Percentiles rank a stretch among this genome's conserved stretches.
Conservation (phyloP, 805 yeast genomes). For the Wickerhamomyces bovis region DNA sequence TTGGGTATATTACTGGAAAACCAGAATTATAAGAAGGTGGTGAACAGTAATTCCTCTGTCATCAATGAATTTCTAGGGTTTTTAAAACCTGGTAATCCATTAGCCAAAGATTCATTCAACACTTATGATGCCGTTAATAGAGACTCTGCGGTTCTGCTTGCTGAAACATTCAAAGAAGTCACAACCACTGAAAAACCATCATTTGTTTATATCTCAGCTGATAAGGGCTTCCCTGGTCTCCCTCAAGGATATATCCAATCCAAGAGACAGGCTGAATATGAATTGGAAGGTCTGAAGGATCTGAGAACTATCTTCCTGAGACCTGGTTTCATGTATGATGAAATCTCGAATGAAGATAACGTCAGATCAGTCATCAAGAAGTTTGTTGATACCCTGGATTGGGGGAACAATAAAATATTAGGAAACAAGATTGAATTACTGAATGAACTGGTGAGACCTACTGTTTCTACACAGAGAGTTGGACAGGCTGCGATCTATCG, state of each 20-base stretch:
- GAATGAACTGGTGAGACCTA: slow-evolving; percentile 51
- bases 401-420: slow-evolving; percentile 38
- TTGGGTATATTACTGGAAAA: slow-evolving; percentile 74
- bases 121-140: slow-evolving; percentile 62
- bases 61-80: slow-evolving; percentile 32
- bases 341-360: slow-evolving; percentile 25
- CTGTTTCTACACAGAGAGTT: slow-evolving; percentile 63
- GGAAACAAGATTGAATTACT: slow-evolving; percentile 31
- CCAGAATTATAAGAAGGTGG: slow-evolving; percentile 53
- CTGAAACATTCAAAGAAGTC: slow-evolving; percentile 42
- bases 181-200: slow-evolving; percentile 28
- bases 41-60: slow-evolving; percentile 24
- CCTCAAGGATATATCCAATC: slow-evolving; percentile 69
- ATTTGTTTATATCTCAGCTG: slow-evolving; percentile 80
- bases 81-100: slow-evolving; percentile 55
- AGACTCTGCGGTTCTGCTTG: slow-evolving; percentile 61
- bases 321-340: slow-evolving; percentile 83
- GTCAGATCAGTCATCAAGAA: slow-evolving; percentile 37
- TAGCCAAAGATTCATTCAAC: slow-evolving; percentile 34
- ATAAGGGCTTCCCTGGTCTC: slow-evolving; percentile 57
- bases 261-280: slow-evolving; percentile 72
- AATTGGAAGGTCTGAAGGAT: slow-evolving; percentile 36
- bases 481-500: slow-evolving; percentile 53
- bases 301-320: slow-evolving; percentile 62
- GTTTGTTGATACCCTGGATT: slow-evolving; percentile 37